Evolutionary conservation across 441 rosid species (phyloP).

Genomic region (Arabidopsis hybrid): DNA sequence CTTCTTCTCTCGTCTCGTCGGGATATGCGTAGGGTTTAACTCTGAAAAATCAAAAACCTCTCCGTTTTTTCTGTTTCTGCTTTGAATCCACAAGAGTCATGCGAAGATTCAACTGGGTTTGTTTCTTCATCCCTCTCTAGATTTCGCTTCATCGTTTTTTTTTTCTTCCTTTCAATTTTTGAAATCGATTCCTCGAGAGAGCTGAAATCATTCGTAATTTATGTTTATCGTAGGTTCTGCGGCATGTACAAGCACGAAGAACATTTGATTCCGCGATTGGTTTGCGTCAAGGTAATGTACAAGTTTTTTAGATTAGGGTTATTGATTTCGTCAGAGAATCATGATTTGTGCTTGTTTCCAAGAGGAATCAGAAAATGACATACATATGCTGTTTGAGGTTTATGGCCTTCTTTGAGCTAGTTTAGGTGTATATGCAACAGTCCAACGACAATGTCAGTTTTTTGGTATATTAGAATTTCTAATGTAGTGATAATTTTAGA

Average conservation of each 20-base stretch:
- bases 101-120: conserved; percentile 63
- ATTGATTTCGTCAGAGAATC: background rate
- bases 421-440: conserved; percentile 8
- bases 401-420: conserved; percentile 1
- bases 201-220: background rate
- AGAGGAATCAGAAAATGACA: background rate
- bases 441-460: background rate
- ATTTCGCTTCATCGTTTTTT: background rate
- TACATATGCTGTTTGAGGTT: background rate
- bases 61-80: conserved; percentile 1
- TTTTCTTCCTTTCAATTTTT: background rate
- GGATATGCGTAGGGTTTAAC: conserved; percentile 40
- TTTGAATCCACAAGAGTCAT: conserved; percentile 30
- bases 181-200: background rate
- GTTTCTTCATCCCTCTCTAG: conserved; percentile 41
- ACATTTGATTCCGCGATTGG: conserved; percentile 45
- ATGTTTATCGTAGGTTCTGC: conserved; percentile 52
- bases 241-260: conserved; percentile 49
- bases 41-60: conserved; percentile 23
- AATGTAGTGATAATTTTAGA: conserved; percentile 24
- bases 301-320: conserved; percentile 44
- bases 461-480: background rate
- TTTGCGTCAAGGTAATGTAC: conserved; percentile 38
- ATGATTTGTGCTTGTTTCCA: conserved; percentile 1
- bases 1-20: background rate